Conservation (phyloP, 805 yeast genomes). For the Metschnikowia anglica region DNA sequence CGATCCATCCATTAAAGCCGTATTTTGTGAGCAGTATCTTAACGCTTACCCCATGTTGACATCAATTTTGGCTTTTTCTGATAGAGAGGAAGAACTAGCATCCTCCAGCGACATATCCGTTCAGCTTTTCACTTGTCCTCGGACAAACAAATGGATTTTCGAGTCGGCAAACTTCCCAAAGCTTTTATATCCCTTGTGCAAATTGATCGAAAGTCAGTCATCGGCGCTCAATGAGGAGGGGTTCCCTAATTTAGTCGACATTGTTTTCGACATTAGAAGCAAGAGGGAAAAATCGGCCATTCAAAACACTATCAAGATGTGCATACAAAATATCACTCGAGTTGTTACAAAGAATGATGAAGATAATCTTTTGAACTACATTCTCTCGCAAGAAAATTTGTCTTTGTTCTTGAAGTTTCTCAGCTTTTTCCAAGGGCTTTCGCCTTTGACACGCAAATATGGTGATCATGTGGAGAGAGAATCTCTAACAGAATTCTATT, state of each 20-base stretch:
- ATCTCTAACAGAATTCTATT: conserved; percentile 43
- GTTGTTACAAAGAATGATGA: conserved; percentile 28
- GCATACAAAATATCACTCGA: conserved; percentile 31
- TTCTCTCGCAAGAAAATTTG: conserved; percentile 40
- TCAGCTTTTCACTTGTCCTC: conserved; percentile 47
- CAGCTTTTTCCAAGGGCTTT: conserved; percentile 56
- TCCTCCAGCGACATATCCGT: conserved; percentile 33
- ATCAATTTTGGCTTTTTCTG: conserved; percentile 46
- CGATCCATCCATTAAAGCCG: conserved; percentile 45
- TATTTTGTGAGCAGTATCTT: conserved; percentile 53
- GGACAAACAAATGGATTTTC: conserved; percentile 34
- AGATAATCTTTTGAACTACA: conserved; percentile 15
- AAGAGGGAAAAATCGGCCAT: conserved; percentile 24
- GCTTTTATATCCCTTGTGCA: conserved; percentile 48
- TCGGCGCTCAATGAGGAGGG: conserved; percentile 39
- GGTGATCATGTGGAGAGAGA: conserved; percentile 72
- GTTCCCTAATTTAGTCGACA: conserved; percentile 30
- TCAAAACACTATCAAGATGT: conserved; percentile 31
- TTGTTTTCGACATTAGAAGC: conserved; percentile 18
- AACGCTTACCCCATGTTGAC: conserved; percentile 53
- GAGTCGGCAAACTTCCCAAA: conserved; percentile 23
- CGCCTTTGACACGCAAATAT: conserved; percentile 53
- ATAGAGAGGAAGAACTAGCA: conserved; percentile 50
- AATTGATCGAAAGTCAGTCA: conserved; percentile 42
- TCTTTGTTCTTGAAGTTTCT: conserved; percentile 46